Percentiles rank a stretch among this genome's conserved stretches.
phyloP scores from a whole-genome alignment of 2,329 filamentous ascomycete species.

The Colletotrichum agaves region DNA sequence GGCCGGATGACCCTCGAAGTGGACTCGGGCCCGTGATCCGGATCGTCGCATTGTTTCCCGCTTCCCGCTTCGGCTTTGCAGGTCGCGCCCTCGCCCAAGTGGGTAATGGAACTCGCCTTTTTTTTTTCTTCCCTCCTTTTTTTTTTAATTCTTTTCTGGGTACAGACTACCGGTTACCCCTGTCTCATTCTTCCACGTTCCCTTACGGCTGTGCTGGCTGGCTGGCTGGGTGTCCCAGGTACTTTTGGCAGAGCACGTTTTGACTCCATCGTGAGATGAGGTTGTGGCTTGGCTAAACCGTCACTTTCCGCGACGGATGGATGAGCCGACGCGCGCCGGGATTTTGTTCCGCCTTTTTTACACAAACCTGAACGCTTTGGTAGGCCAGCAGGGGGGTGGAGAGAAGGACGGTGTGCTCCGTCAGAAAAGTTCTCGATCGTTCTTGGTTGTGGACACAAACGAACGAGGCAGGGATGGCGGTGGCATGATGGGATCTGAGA shows the following conservation, averaged over 20 bases:
- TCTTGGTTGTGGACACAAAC: background rate
- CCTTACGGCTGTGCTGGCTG: background rate
- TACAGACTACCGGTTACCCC: too few relatives aligned
- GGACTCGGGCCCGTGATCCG: constrained; percentile 13
- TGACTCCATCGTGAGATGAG: constrained; percentile 17
- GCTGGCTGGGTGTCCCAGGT: constrained; percentile 1
- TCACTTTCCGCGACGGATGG: background rate
- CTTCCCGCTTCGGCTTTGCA: constrained; percentile 2
- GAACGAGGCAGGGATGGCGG: background rate
- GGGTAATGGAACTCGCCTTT: too few relatives aligned
- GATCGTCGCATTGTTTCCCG: constrained; percentile 23
- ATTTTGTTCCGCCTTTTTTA: constrained; percentile 1
- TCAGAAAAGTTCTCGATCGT: constrained; percentile 25
- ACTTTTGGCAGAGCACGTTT: constrained; percentile 6
- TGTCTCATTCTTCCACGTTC: background rate
- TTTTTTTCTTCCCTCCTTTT: too few relatives aligned
- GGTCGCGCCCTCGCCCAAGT: too few relatives aligned
- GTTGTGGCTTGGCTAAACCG: constrained; percentile 4
- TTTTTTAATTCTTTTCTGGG: too few relatives aligned
- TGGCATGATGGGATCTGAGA: constrained; percentile 21
- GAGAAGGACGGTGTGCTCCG: constrained; percentile 4
- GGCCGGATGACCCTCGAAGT: constrained; percentile 28
- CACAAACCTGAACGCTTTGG: background rate
- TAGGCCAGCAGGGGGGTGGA: background rate
- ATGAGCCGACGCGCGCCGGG: constrained; percentile 1